phyloP scores from a whole-genome alignment of 148 eudicot genomes.

The Arctostaphylos glauca region DNA sequence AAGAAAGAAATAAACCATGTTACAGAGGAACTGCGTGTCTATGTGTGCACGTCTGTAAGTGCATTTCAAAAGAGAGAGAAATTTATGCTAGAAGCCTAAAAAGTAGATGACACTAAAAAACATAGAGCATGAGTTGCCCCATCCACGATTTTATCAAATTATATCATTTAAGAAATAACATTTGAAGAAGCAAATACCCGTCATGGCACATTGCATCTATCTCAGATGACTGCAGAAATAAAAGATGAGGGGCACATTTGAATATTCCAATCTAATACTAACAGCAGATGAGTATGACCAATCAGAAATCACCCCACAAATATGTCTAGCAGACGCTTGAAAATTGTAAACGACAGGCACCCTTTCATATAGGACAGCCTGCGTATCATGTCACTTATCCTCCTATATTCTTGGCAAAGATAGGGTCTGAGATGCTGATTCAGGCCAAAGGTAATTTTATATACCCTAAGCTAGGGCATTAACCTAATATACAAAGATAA shows the following conservation, averaged over 20 bases:
- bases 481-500: background rate
- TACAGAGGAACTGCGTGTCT: constrained; percentile 15
- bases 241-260: background rate
- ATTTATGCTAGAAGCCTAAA: background rate
- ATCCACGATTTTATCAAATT: background rate
- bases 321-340: background rate
- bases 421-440: background rate
- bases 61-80: background rate
- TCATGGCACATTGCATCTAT: background rate
- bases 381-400: background rate
- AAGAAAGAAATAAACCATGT: background rate
- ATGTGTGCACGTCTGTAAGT: too few species aligned
- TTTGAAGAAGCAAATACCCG: too few species aligned
- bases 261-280: background rate
- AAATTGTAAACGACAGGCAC: background rate
- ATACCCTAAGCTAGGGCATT: background rate
- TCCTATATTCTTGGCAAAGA: constrained; percentile 23
- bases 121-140: background rate
- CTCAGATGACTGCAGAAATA: background rate
- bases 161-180: background rate
- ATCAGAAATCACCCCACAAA: background rate
- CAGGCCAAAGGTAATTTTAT: constrained; percentile 28
- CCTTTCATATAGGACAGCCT: background rate
- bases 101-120: background rate
- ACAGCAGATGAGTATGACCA: background rate